Evolutionary conservation across 192 early-diverging fungal genomes (phyloP).

Genomic region (Rhizophlyctis rosea): DNA sequence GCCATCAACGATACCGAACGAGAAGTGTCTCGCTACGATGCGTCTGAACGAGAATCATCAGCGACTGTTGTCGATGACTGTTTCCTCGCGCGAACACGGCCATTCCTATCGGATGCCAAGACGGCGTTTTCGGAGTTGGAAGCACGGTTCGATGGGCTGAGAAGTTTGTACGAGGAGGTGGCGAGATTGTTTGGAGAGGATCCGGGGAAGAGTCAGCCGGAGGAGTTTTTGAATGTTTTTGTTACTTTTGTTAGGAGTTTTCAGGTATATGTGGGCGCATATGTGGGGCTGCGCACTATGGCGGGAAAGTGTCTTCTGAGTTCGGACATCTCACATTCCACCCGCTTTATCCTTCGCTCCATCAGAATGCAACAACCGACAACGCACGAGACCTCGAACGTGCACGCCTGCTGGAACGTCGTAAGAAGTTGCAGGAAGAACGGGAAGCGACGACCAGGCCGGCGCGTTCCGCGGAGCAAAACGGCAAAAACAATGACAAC

Average conservation of each 20-base stretch:
- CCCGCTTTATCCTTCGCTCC: background rate
- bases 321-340: too few relatives aligned
- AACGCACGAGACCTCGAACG: slow-evolving; percentile 33
- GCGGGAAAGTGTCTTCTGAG: background rate
- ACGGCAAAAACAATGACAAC: slow-evolving; percentile 14
- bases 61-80: background rate
- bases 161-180: slow-evolving; percentile 15
- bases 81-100: slow-evolving; percentile 23
- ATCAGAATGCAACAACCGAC: slow-evolving; percentile 25
- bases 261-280: slow-evolving; percentile 16
- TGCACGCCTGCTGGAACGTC: slow-evolving; percentile 26
- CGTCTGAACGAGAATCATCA: background rate
- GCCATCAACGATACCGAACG: background rate
- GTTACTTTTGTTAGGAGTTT: slow-evolving; percentile 32
- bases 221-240: slow-evolving; percentile 44
- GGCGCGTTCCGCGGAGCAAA: slow-evolving; percentile 35
- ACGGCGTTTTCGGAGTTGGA: slow-evolving; percentile 18
- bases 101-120: slow-evolving; percentile 23
- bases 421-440: slow-evolving; percentile 35
- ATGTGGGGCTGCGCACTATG: background rate
- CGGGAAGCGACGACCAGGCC: background rate
- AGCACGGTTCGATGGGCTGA: slow-evolving; percentile 7
- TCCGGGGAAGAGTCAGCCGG: slow-evolving; percentile 23
- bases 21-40: too few relatives aligned
- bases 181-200: slow-evolving; percentile 37